Base-by-base conservation (phyloP, 2,329 filamentous ascomycete genomes). In the Aspergillus spinulosporus region DNA sequence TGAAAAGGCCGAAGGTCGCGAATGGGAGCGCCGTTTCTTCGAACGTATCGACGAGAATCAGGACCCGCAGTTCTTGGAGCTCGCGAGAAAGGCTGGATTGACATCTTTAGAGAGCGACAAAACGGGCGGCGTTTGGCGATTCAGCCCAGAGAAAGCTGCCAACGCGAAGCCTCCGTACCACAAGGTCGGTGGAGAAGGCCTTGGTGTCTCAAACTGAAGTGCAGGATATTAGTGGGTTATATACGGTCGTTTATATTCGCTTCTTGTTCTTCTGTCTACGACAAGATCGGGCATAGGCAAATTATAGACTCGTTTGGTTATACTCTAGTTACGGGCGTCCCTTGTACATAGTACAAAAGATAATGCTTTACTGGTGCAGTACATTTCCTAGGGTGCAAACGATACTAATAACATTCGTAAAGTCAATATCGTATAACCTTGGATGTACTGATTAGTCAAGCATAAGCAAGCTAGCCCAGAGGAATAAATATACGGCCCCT, bases 21-120 rank as follows among this genome's bases (percentile, higher is more conserved):
- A 84, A 40, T 99, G 94, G 93, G 83, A 92, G 68, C 83, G 92
- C 45, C 83, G 88, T 53, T 97, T 94, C 78, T 99, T 97, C 76
- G 84, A 67, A 43, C 69, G 70, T 15, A 59, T 73, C 29, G 67
- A 75, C 6, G 66, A 72, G 21, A 63, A 67, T 26, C 68, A 70
- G 21, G 68, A 74, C 36, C 64, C 78, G 55, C 64, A 69, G 2
- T 76, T 82, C 62, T 67, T 72, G 48, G 62, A 70, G 32, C 69
- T 84, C 44, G 76, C 74, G 2, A 74, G 73, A 42, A 69, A 67
- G 53, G 71, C 79, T 21, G 73, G 74, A 15, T 60, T 77, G 29
- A 56, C 65, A 63, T 68, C 69, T 5, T 67, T 85, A 14, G 87
- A 89, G 61, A 74, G 80, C 36, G 82, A 84, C 46, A 86, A 88